phyloP scores from a whole-genome alignment of 352 stramenopile species.

The Globisporangium nagaii region DNA sequence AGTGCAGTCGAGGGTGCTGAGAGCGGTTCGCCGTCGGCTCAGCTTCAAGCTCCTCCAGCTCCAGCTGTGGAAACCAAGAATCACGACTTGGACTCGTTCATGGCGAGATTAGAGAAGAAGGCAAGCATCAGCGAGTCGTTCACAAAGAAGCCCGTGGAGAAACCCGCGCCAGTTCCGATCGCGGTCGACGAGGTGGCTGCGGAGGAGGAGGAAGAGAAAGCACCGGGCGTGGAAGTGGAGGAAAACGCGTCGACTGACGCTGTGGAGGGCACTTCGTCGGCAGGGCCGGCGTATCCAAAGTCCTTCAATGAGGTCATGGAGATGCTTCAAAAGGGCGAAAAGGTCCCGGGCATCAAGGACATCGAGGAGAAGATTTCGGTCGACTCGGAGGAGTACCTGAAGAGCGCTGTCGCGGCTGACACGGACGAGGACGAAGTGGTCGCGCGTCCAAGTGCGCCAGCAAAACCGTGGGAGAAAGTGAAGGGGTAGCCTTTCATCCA shows the following conservation, averaged over 20 bases:
- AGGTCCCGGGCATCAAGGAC: conserved; percentile 63
- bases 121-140: conserved; percentile 26
- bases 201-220: conserved; percentile 26
- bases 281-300: conserved; percentile 47
- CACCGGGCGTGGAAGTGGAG: not conserved
- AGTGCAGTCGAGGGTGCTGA: not conserved
- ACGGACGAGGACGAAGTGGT: conserved; percentile 1
- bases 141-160: conserved; percentile 15
- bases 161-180: conserved; percentile 1
- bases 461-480: conserved; percentile 45
- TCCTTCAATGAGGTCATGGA: conserved; percentile 76
- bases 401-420: not conserved
- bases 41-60: conserved; percentile 8
- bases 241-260: conserved; percentile 6
- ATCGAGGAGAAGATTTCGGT: conserved; percentile 71
- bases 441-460: conserved; percentile 6
- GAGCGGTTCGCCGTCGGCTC: not conserved
- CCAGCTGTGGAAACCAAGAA: not conserved
- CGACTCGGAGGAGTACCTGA: conserved; percentile 26
- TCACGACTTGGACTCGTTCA: conserved; percentile 40
- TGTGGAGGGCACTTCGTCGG: not conserved
- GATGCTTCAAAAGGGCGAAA: conserved; percentile 66
- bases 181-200: not conserved
- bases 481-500: too few relatives aligned
- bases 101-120: conserved; percentile 47